Percentiles rank a stretch among this genome's conserved stretches.
Conservation (phyloP, 768 basidiomycete genomes). For the Xerocomellus intermedius region DNA sequence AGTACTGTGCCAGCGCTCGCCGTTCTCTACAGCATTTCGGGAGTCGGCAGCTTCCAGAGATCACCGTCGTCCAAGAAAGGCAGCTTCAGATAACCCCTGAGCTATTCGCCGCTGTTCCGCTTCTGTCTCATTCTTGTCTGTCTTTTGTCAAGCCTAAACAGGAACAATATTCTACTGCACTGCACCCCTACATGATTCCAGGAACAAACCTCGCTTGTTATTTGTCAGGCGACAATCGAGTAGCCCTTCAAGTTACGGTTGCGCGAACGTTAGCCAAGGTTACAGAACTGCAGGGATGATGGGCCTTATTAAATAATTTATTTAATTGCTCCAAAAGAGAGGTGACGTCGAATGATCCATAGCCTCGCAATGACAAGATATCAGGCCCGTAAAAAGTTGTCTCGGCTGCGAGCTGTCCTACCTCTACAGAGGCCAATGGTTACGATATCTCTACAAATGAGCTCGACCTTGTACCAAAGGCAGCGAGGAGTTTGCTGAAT, state of each 20-base stretch:
- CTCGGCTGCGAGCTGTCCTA: not conserved
- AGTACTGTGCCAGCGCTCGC: no score
- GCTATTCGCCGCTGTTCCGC: no score
- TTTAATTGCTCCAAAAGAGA: not conserved
- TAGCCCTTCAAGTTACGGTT: not conserved
- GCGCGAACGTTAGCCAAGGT: not conserved
- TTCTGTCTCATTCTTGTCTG: not conserved
- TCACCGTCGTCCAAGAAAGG: slow-evolving; percentile 9
- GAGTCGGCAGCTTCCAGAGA: not conserved
- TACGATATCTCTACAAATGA: not conserved
- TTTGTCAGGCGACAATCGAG: not conserved
- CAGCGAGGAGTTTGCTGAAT: not conserved
- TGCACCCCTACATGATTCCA: not conserved
- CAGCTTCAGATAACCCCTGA: not conserved
- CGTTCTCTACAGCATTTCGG: slow-evolving; percentile 9
- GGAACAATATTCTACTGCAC: not conserved
- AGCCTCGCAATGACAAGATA: not conserved
- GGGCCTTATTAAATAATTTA: not conserved
- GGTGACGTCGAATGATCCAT: not conserved
- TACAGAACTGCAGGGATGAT: not conserved
- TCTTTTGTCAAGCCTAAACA: not conserved
- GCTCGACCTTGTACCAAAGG: not conserved
- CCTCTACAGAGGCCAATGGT: not conserved
- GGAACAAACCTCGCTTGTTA: not conserved
- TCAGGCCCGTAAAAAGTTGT: not conserved